A percentile compares a stretch with the other conserved stretches of the same genome.
These are phyloP conservation scores for Kodamaea anthophila DNA, from an alignment of 1,139 yeast species.

Conservation along the genomic window DNA sequence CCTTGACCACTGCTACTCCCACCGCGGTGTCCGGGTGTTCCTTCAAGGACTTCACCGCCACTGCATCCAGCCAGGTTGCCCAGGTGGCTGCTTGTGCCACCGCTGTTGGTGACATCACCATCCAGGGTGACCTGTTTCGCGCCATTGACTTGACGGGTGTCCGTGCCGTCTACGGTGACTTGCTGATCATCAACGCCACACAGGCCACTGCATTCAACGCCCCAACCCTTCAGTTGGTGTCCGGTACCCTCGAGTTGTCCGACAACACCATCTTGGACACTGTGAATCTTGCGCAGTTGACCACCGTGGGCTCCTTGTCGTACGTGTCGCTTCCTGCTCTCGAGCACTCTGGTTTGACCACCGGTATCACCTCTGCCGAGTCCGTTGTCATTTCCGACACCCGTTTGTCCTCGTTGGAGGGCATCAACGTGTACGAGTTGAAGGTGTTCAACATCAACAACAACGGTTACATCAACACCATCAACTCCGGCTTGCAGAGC, in stretches of 20 bases:
- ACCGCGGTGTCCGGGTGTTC: slow-evolving; percentile 52
- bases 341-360: slow-evolving; percentile 58
- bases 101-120: slow-evolving; percentile 70
- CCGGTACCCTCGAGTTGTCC: slow-evolving; percentile 60
- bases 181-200: slow-evolving; percentile 62
- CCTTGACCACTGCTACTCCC: slow-evolving; percentile 46
- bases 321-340: slow-evolving; percentile 86
- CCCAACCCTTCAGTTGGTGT: slow-evolving; percentile 67
- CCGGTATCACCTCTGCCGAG: slow-evolving; percentile 72
- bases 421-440: slow-evolving; percentile 71
- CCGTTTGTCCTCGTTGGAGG: slow-evolving; percentile 67
- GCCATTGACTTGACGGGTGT: slow-evolving; percentile 51
- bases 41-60: slow-evolving; percentile 54
- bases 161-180: slow-evolving; percentile 70
- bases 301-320: slow-evolving; percentile 72
- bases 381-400: slow-evolving; percentile 81
- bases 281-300: slow-evolving; percentile 71
- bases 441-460: slow-evolving; percentile 83
- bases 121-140: slow-evolving; percentile 55
- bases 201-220: slow-evolving; percentile 62
- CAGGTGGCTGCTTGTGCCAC: slow-evolving; percentile 68
- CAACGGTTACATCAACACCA: slow-evolving; percentile 57
- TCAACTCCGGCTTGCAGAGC: slow-evolving; percentile 66
- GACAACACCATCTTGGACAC: slow-evolving; percentile 62
- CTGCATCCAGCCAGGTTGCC: slow-evolving; percentile 75